phyloP scores from a whole-genome alignment of 305 asterid genomes.

The Rubia peregrina region DNA sequence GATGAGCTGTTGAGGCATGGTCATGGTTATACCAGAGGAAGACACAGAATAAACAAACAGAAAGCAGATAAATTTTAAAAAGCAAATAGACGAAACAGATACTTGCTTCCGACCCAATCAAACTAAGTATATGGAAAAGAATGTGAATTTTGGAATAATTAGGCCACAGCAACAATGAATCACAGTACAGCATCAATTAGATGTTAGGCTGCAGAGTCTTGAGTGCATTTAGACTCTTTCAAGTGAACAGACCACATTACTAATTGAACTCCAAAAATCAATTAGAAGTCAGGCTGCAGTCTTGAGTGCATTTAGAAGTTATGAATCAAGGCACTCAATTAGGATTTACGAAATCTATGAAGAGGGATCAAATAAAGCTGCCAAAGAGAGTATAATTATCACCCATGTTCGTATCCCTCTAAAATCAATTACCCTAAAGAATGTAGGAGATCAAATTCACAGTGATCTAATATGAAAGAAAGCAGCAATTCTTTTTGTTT shows the following conservation, averaged over 20 bases:
- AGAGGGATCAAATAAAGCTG: slow-evolving; percentile 1
- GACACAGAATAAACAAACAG: not conserved
- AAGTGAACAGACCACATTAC: not conserved
- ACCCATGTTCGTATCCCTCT: not conserved
- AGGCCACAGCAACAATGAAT: not conserved
- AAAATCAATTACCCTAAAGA: not conserved
- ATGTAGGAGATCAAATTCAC: not conserved
- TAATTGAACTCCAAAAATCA: not conserved
- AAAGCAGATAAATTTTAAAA: not conserved
- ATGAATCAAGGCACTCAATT: not conserved
- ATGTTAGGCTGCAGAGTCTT: not conserved
- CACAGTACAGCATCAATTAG: not conserved
- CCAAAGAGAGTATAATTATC: not conserved
- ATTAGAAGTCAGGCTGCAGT: too few species aligned
- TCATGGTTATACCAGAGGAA: not conserved
- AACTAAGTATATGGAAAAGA: not conserved
- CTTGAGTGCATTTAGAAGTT: not conserved
- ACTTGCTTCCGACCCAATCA: not conserved
- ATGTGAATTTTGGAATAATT: not conserved
- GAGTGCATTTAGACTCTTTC: not conserved
- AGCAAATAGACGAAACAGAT: not conserved
- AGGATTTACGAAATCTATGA: not conserved
- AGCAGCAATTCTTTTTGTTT: not conserved
- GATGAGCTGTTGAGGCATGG: not conserved
- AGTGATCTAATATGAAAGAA: not conserved